Conservation (phyloP, 371 early-diverging fungal genomes). For the Syncephalis fuscata region DNA sequence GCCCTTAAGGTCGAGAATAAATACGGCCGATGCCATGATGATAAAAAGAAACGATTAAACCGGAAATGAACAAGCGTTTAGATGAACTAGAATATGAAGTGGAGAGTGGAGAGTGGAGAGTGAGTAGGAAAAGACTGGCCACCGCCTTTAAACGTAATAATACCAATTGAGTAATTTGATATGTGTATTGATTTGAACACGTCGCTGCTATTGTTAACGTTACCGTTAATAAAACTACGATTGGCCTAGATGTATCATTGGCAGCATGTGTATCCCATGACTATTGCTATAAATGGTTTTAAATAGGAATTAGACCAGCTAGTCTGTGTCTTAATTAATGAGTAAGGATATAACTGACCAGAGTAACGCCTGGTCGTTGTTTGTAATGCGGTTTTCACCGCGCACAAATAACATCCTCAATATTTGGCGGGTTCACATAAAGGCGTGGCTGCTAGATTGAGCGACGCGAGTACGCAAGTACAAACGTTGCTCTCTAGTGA, state of each 20-base stretch:
- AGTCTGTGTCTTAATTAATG: slow-evolving; percentile 1
- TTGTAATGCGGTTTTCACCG: too few relatives aligned
- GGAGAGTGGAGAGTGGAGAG: too few relatives aligned
- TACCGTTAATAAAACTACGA: neutral
- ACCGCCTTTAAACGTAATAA: too few relatives aligned
- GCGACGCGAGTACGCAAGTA: too few relatives aligned
- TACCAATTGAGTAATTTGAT: neutral
- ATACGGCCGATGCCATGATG: slow-evolving; percentile 55
- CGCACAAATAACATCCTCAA: too few relatives aligned
- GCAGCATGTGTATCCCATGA: neutral
- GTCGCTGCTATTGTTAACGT: neutral
- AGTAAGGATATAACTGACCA: neutral
- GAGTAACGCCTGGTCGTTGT: neutral
- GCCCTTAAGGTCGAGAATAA: slow-evolving; percentile 86
- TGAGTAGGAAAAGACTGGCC: too few relatives aligned
- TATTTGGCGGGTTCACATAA: too few relatives aligned
- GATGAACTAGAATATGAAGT: neutral
- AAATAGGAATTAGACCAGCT: neutral
- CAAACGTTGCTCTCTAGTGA: too few relatives aligned
- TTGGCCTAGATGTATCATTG: neutral
- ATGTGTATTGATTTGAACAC: neutral
- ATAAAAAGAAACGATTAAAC: neutral
- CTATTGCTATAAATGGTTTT: neutral
- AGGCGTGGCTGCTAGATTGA: too few relatives aligned
- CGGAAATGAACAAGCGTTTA: neutral